Conservation (phyloP, 225 moss, liverwort and hornwort genomes). For the Ulota crispa region DNA sequence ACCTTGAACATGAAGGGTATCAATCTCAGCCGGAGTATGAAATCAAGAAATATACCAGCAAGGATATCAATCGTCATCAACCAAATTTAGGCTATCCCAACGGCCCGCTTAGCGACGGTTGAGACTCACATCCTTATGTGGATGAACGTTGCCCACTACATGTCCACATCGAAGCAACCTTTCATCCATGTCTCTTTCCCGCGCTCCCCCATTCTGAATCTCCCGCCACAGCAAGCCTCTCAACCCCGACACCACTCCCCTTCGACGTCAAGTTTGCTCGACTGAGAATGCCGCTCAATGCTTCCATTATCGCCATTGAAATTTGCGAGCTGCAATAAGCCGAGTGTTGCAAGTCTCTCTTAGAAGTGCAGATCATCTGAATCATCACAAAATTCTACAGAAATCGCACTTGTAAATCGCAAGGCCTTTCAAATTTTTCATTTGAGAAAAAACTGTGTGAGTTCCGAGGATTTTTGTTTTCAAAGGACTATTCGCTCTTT, state of each 20-base stretch:
- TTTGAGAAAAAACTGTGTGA: too few relatives aligned
- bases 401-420: neutral
- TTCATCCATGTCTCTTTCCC: constrained; percentile 8
- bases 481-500: neutral
- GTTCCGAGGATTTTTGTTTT: neutral
- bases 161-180: neutral
- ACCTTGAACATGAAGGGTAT: neutral
- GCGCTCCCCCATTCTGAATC: neutral
- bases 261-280: too few relatives aligned
- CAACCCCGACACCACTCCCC: neutral
- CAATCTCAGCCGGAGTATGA: too few relatives aligned
- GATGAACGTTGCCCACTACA: neutral
- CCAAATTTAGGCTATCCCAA: neutral
- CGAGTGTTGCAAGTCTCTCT: too few relatives aligned
- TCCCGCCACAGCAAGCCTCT: constrained; percentile 20
- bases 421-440: neutral
- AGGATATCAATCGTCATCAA: too few relatives aligned
- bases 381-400: accelerated
- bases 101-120: constrained; percentile 10
- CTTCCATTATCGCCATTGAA: neutral
- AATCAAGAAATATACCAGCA: too few relatives aligned
- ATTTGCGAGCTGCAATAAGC: neutral
- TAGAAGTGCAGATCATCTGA: too few relatives aligned
- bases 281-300: neutral
- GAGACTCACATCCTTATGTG: neutral